phyloP scores from a whole-genome alignment of 345 rosid species.

The Raphanus sativus region DNA sequence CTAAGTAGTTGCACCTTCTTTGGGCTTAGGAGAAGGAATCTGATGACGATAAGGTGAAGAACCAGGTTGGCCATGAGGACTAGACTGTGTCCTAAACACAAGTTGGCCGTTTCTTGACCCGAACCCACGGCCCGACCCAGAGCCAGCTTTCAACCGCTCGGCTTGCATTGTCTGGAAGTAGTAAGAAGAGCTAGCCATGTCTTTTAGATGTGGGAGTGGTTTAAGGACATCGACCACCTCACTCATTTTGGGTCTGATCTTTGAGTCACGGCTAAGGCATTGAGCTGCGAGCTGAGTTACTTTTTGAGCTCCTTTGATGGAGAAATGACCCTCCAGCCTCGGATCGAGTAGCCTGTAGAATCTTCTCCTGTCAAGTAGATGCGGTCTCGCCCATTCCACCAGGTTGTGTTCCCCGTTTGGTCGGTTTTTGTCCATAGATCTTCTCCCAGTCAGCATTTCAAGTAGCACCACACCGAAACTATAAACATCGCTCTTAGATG shows the following conservation, averaged over 20 bases:
- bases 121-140: constrained; percentile 37
- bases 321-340: constrained; percentile 82
- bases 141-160: constrained; percentile 43
- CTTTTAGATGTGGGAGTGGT: constrained; percentile 71
- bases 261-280: constrained; percentile 79
- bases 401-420: constrained; percentile 83
- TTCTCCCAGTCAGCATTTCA: constrained; percentile 77
- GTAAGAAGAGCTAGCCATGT: constrained; percentile 82
- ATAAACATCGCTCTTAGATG: constrained; percentile 83
- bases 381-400: constrained; percentile 87
- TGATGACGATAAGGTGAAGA: constrained; percentile 38
- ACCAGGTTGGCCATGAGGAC: constrained; percentile 40
- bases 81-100: constrained; percentile 36
- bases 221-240: constrained; percentile 74
- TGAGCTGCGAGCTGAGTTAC: constrained; percentile 77
- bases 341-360: constrained; percentile 77
- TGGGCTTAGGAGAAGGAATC: constrained; percentile 42
- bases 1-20: constrained; percentile 39
- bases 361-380: constrained; percentile 72
- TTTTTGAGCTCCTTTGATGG: constrained; percentile 75
- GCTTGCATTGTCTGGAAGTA: constrained; percentile 76
- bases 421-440: constrained; percentile 84
- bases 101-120: constrained; percentile 41
- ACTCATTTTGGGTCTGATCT: constrained; percentile 85
- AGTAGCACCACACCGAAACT: constrained; percentile 84